Percentiles rank a stretch among this genome's conserved stretches.
phyloP scores from a whole-genome alignment of 176 grass and related monocot genomes.

The Rhipidocladum racemiflorum region DNA sequence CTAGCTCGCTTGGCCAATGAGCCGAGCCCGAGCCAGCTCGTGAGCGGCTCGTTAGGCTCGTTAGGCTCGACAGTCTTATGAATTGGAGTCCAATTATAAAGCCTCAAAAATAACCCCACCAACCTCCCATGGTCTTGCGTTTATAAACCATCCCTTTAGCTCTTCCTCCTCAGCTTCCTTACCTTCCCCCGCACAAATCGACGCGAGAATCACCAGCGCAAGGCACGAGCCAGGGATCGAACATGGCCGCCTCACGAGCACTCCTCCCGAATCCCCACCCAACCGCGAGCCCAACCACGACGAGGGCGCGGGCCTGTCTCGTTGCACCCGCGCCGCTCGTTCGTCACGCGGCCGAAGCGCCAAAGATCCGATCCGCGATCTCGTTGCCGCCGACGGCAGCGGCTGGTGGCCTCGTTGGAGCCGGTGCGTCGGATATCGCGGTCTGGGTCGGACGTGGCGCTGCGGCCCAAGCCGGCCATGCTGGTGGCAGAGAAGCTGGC shows the following conservation, averaged over 20 bases:
- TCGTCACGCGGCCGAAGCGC: too few relatives aligned
- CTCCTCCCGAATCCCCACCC: constrained; percentile 34
- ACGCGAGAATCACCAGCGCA: neutral
- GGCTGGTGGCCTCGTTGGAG: neutral
- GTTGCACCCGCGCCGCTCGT: constrained; percentile 7
- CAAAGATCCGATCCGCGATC: constrained; percentile 24
- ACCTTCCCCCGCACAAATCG: neutral
- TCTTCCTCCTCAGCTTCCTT: neutral
- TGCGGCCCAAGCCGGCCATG: constrained; percentile 47
- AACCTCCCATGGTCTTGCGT: neutral
- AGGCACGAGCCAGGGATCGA: neutral
- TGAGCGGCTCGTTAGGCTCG: too few relatives aligned
- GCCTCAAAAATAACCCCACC: constrained; percentile 37
- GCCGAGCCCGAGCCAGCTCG: too few relatives aligned
- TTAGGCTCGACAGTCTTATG: too few relatives aligned
- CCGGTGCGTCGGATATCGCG: constrained; percentile 5
- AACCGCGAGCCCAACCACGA: neutral
- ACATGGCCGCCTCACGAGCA: constrained; percentile 52
- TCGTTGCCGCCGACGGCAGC: constrained; percentile 39
- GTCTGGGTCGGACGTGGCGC: neutral
- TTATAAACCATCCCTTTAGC: constrained; percentile 9
- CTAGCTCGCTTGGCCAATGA: too few relatives aligned
- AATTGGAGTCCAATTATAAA: neutral
- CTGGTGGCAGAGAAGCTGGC: constrained; percentile 74
- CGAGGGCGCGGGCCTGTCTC: neutral